phyloP scores from a whole-genome alignment of 352 stramenopile species.

The Pythium dissotocum region DNA sequence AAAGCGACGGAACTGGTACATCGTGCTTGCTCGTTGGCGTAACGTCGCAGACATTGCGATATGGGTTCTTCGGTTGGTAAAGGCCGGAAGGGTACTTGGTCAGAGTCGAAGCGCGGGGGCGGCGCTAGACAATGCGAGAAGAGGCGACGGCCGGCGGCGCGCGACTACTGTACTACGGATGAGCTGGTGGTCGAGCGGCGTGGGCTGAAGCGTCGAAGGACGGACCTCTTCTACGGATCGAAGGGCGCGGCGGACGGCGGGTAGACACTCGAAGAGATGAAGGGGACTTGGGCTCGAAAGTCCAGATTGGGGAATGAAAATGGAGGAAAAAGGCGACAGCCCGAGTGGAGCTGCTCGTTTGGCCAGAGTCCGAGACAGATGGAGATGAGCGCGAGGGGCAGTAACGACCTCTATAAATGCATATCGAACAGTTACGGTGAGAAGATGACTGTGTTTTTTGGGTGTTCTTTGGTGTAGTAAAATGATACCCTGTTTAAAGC shows the following conservation, averaged over 20 bases:
- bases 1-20: slow-evolving; percentile 1
- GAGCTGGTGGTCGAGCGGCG: slow-evolving; percentile 1
- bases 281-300: slow-evolving; percentile 13
- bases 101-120: slow-evolving; percentile 33
- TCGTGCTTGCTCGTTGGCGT: background rate
- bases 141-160: slow-evolving; percentile 30
- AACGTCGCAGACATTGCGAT: slow-evolving; percentile 29
- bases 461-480: background rate
- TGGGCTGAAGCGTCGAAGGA: slow-evolving; percentile 19
- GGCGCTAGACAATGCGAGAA: slow-evolving; percentile 44
- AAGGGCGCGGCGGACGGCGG: slow-evolving; percentile 12
- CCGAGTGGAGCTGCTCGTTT: background rate
- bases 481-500: background rate
- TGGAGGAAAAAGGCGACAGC: background rate
- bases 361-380: background rate
- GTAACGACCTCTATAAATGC: background rate
- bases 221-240: slow-evolving; percentile 29
- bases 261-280: background rate
- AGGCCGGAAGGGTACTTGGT: slow-evolving; percentile 36
- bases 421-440: background rate
- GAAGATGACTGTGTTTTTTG: no score
- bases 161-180: background rate
- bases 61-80: slow-evolving; percentile 43
- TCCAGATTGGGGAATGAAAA: slow-evolving; percentile 18
- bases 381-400: background rate